Base-by-base conservation (phyloP, 2,329 filamentous ascomycete species). In the Stachybotrys chlorohalonatus region DNA sequence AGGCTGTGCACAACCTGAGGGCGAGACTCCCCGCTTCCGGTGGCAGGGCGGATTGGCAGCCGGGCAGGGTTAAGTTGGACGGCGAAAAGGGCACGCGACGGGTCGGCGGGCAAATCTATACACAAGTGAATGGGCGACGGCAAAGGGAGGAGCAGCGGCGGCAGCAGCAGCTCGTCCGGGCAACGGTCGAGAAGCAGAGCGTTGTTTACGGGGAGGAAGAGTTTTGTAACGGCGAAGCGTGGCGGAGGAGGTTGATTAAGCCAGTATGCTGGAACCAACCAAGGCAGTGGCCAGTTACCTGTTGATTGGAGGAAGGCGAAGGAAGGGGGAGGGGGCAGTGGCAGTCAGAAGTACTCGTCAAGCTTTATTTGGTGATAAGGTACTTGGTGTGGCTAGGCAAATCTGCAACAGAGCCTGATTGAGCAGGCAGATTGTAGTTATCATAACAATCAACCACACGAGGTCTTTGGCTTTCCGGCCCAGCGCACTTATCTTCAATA, bases 1-100 rank as follows among this genome's bases (percentile, higher is more conserved):
- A 65, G 63, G 63, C 63, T 64, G 63, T 65, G 63, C 63, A 65
- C 63, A 61, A 48, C 61, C 57, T 60, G 58, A 61, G 60, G 59
- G 61, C 55, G 57, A 62, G 60, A 61, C 57, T 57, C 60, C 55
- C 60, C 58, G 61, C 62, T 63, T 63, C 63, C 63, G 63, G 63
- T 65, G 65, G 63, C 55, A 63, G 57, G 56, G 57, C 54, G 56
- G 63, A 49, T 39, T 39, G 55, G 59, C 45, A 42, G 50, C 36
- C 50, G 50, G 50, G 36, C 36, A 42, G 36, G 36, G 36, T 13
- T 9, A 42, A 52, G 36, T 13, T 9, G 13, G 45, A 52, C 32
- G 30, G 17, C 50, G 31, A 52, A 30, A 30, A 51, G 46, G n/a
- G 46, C 46, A 47, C 46, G 46, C 46, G 46, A 47, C 11, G 46